Base-by-base conservation (phyloP, 2,329 filamentous ascomycete species). In the Whalleya microplaca region DNA sequence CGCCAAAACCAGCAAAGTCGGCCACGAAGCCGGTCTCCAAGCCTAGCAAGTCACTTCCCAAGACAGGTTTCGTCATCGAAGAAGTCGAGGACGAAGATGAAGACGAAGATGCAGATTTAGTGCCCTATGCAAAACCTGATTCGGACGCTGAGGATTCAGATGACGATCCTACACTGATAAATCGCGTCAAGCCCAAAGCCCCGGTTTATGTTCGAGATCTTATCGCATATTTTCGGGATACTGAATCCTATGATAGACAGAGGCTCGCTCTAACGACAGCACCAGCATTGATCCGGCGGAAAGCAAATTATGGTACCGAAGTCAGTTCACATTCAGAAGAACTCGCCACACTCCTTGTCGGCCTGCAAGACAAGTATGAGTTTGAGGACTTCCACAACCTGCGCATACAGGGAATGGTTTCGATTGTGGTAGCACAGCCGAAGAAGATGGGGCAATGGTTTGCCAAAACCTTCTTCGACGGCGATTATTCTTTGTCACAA, bases 161-260 rank as follows among this genome's bases (percentile, higher is more conserved):
- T 55, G 93, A 97, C 40, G 96, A 99, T 66, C 88, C 95, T 4
- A 96, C 92, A 0, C 78, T 96, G 18, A 83, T 98, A 46, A 88
- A 90, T 55, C 84, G 93, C 14, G 87, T 95, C 72, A 97, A 95
- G 66, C 84, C 89, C 20, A 89, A 84, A 55, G 84, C 92, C 0
- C 95, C 95, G 1, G 92, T 99, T 1, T 98, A 98, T 67, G 89
- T 97, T 57, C 86, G 92, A 45, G 92, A 96, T 66, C 80, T 98
- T 10, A 87, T 98, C 52, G 72, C 80, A 7, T 93, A 88, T 67
- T 80, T 99, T 2, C 84, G 90, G 47, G 91, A 96, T 63, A 86
- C 84, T 0, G 92, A 97, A 45, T 89, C 89, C 63, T 91, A 92
- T 64, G 93, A 98, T 65, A 87, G 87, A 27, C 92, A 97, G 69